Evolutionary conservation across 179 eudicot genomes (phyloP).

Genomic region (Monotropa hypopitys): DNA sequence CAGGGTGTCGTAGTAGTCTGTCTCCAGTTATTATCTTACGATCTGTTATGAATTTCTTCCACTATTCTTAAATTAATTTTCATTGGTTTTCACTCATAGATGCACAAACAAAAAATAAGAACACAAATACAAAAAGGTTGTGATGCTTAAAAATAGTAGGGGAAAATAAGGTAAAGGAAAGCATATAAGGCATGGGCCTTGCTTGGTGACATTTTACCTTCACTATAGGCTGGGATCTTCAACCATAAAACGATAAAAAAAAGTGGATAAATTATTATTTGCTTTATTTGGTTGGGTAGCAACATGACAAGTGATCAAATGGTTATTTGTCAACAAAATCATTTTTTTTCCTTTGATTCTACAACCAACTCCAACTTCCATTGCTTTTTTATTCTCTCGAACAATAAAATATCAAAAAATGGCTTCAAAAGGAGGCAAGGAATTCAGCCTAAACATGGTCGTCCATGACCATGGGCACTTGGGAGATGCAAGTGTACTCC

Average conservation of each 20-base stretch:
- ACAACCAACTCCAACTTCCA: background rate
- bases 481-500: background rate
- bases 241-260: background rate
- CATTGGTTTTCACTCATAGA: background rate
- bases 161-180: background rate
- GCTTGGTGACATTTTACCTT: background rate
- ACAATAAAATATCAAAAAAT: background rate
- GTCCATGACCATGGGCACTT: background rate
- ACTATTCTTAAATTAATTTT: background rate
- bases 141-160: background rate
- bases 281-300: background rate
- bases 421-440: background rate
- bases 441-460: background rate
- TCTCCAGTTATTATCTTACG: background rate
- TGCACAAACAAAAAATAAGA: background rate
- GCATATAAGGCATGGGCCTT: background rate
- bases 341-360: background rate
- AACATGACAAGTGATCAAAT: background rate
- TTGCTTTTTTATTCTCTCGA: background rate
- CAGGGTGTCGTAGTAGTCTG: background rate
- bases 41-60: background rate
- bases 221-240: background rate
- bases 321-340: background rate
- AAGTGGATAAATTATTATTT: background rate
- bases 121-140: background rate